Base-by-base conservation (phyloP, 805 yeast genomes). In the Wickerhamomyces chambardii region DNA sequence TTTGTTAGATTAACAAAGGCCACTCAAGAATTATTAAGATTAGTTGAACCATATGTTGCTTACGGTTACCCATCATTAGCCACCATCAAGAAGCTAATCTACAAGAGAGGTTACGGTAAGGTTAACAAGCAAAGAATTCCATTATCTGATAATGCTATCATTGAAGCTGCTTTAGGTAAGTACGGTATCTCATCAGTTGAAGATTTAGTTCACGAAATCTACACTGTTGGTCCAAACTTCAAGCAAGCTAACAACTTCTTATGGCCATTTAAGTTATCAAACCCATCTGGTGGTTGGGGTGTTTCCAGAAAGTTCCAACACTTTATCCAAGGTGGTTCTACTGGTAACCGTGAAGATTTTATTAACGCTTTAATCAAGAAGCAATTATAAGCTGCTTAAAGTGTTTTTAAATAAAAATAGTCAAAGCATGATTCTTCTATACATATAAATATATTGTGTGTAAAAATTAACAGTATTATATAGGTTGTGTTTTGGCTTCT, bases 91-190 rank as follows among this genome's bases (percentile, higher is more conserved):
- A 81, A 85, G 70, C 83, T 86, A 68, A 68, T 85, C 55, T 86
- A 86, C 95, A 86, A 86, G 87, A 84, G 95, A 79, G 95, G 95
- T 72, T 78, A 66, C 90, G 95, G 95, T 76, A 86, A 86, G 84
- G 69, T 86, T 61, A 84, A 84, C 89, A 83, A 83, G 75, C 95
- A 86, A 75, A 86, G 95, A 84, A 73, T 85, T 56, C 75, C 94
- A 56, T 76, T 86, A 59, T 68, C 84, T 55, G 95, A 86, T 68
- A 86, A 86, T 76, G 58, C 86, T 48, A 75, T 85, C 71, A 73
- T 86, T 64, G 95, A 86, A 77, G 85, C 79, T 61, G 56, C 75
- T 62, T 77, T 86, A 59, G 95, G 95, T 68, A 73, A 84, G 73
- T 86, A 76, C 83, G 95, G 95, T 77, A 81, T 86, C 66, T 75